Evolutionary conservation across 2,329 filamentous ascomycete species (phyloP).

Genomic region (Pestalotiopsis sp.): DNA sequence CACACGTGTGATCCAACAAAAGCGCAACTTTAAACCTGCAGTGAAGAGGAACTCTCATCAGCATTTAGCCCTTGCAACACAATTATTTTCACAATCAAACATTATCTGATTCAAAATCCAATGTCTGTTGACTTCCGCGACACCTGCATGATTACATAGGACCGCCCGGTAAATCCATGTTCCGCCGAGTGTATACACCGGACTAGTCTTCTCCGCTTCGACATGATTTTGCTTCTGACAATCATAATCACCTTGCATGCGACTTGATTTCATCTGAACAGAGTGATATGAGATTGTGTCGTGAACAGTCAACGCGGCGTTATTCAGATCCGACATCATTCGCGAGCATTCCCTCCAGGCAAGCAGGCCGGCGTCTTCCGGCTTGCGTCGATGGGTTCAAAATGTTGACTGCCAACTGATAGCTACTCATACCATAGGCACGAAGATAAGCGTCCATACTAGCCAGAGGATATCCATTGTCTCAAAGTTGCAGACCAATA

Average conservation of each 20-base stretch:
- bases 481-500: neutral
- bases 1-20: conserved; percentile 1
- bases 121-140: neutral
- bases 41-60: neutral
- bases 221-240: neutral
- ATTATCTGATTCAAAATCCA: neutral
- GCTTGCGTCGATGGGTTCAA: neutral
- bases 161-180: neutral
- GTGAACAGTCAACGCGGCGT: neutral
- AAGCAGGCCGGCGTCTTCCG: neutral
- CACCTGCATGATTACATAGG: neutral
- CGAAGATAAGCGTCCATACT: neutral
- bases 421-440: neutral
- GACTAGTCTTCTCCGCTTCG: neutral
- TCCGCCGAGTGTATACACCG: neutral
- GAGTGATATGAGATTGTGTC: neutral
- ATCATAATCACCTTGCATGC: neutral
- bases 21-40: neutral
- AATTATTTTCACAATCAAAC: neutral
- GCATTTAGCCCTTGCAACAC: neutral
- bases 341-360: neutral
- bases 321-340: neutral
- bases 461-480: neutral
- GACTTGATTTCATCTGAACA: neutral
- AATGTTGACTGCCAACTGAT: neutral